Evolutionary conservation across 805 yeast species (phyloP).

Genomic region (Saturnispora quitensis): DNA sequence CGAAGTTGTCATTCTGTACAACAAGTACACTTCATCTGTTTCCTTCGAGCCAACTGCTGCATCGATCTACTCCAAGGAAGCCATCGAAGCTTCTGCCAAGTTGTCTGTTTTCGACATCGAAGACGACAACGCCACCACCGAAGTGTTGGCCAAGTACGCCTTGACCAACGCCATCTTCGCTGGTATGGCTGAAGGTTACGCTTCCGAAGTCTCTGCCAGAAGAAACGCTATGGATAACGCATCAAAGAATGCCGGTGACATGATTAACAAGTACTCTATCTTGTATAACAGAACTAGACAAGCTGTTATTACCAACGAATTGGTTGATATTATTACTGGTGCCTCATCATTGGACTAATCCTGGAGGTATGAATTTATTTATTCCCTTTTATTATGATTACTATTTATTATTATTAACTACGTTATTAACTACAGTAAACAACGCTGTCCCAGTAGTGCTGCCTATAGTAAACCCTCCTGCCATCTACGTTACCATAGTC

Average conservation of each 20-base stretch:
- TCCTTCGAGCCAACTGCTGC: slow-evolving; percentile 77
- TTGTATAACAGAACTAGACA: slow-evolving; percentile 99
- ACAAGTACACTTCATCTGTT: slow-evolving; percentile 80
- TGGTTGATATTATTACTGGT: slow-evolving; percentile 99
- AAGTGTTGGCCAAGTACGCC: slow-evolving; percentile 69
- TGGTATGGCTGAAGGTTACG: slow-evolving; percentile 97
- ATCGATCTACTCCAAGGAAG: slow-evolving; percentile 56
- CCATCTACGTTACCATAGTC: not conserved
- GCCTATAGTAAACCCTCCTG: not conserved
- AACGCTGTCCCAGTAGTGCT: not conserved
- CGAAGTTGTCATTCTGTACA: slow-evolving; percentile 73
- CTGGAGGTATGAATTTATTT: slow-evolving; percentile 2
- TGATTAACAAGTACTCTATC: slow-evolving; percentile 93
- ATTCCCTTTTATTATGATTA: slow-evolving; percentile 8
- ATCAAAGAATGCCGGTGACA: slow-evolving; percentile 98
- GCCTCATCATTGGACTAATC: slow-evolving; percentile 90
- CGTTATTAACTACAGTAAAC: not conserved
- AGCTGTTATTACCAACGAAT: slow-evolving; percentile 98
- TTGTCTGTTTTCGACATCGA: slow-evolving; percentile 74
- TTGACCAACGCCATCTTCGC: slow-evolving; percentile 82
- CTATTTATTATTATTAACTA: slow-evolving; percentile 5
- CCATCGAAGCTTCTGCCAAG: slow-evolving; percentile 79
- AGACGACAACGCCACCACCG: slow-evolving; percentile 58
- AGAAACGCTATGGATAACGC: slow-evolving; percentile 99
- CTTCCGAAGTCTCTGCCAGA: slow-evolving; percentile 96